Evolutionary conservation across 2,329 filamentous ascomycete genomes (phyloP).

Genomic region (Pseudogymnoascus sp.): DNA sequence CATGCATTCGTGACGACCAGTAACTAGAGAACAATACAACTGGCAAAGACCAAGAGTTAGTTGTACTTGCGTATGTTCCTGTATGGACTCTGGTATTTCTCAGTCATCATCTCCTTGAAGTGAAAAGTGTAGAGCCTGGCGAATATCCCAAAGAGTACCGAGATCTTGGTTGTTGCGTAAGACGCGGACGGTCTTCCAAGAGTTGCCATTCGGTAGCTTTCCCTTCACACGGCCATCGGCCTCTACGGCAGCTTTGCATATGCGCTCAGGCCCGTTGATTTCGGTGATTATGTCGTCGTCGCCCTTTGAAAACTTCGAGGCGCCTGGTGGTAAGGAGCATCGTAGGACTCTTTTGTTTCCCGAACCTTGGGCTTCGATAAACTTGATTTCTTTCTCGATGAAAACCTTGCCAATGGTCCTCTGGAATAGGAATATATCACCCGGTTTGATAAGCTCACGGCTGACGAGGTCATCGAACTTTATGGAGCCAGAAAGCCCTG

Average conservation of each 20-base stretch:
- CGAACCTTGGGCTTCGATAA: neutral
- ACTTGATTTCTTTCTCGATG: slow-evolving; percentile 12
- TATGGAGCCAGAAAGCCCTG: neutral
- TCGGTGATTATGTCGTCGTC: slow-evolving; percentile 11
- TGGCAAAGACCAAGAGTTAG: neutral
- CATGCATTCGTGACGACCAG: neutral
- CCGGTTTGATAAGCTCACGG: neutral
- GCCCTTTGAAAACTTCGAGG: slow-evolving; percentile 6
- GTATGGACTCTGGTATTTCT: slow-evolving; percentile 17
- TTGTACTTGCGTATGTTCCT: neutral
- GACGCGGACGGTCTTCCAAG: slow-evolving; percentile 13
- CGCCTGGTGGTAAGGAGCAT: neutral
- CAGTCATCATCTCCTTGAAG: slow-evolving; percentile 12
- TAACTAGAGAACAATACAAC: neutral
- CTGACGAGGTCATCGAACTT: slow-evolving; percentile 12
- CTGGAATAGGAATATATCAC: slow-evolving; percentile 12
- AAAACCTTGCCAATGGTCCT: neutral
- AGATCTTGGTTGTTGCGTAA: slow-evolving; percentile 11
- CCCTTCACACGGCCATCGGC: neutral
- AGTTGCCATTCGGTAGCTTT: slow-evolving; percentile 12
- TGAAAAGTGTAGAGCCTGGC: slow-evolving; percentile 13
- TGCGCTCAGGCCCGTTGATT: slow-evolving; percentile 11
- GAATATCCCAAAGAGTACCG: slow-evolving; percentile 16
- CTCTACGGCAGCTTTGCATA: neutral
- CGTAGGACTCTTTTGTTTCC: neutral